These are phyloP conservation scores for Hymenoscyphus salicellus DNA, from an alignment of 2,329 filamentous ascomycete genomes.

Conservation along the genomic window DNA sequence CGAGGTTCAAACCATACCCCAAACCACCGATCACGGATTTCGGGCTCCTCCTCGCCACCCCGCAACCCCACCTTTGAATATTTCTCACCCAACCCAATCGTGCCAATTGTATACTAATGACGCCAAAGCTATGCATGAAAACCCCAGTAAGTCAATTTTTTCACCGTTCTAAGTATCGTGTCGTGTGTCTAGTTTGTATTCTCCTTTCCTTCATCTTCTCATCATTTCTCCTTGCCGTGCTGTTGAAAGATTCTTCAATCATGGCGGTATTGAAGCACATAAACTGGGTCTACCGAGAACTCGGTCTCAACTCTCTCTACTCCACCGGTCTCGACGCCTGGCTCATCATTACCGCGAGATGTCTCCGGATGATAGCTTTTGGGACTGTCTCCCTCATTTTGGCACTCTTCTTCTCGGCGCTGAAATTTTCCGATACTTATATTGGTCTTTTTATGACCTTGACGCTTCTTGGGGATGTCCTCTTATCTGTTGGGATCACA, in stretches of 20 bases:
- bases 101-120: neutral
- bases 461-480: constrained; percentile 57
- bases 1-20: neutral
- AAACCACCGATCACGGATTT: neutral
- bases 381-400: constrained; percentile 55
- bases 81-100: neutral
- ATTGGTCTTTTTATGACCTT: constrained; percentile 64
- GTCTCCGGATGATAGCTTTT: constrained; percentile 60
- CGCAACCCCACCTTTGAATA: neutral
- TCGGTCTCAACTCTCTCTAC: constrained; percentile 45
- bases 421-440: constrained; percentile 49
- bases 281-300: constrained; percentile 37
- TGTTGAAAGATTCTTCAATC: neutral
- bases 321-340: constrained; percentile 49
- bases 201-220: neutral
- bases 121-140: neutral
- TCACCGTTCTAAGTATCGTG: neutral
- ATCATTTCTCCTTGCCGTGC: neutral
- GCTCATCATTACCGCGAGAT: constrained; percentile 54
- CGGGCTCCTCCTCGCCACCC: neutral
- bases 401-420: constrained; percentile 52
- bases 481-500: constrained; percentile 56
- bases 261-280: constrained; percentile 14
- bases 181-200: neutral
- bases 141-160: neutral